Evolutionary conservation across 306 rosid genomes (phyloP), one percentile per base, ranked within the genome.

Genomic region (Pyrus bretschneideri): DNA sequence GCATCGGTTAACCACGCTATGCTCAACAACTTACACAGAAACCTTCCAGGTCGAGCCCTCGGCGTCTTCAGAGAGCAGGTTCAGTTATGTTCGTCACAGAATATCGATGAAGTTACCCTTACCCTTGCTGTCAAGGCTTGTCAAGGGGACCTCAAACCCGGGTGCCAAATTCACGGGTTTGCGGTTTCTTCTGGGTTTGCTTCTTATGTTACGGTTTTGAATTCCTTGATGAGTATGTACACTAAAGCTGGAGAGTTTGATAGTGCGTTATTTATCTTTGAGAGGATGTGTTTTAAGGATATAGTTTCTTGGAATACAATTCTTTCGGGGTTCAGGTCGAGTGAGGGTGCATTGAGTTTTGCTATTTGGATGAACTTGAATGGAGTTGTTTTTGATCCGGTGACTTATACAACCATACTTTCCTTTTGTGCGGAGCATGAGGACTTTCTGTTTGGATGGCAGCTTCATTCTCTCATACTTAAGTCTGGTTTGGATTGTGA

Each of bases 211-310:
- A 63, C 86, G 0, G 97, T 91, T 62, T 87, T 88, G 0, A 93
- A 93, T 78, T 91, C 97, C 1, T 80, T 91, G 71, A 93, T 93
- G 96, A 93, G 85, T 79, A 83, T 93, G 98, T 93, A 93, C 76
- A 83, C 82, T 54, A 88, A 85, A 76, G 83, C 91, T 51, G 89
- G 92, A 72, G 78, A 79, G 11, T 80, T 89, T 9, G 79, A 76
- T 11, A 71, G 46, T 44, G 88, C 93, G 55, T 73, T 88, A 79
- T 11, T 71, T 79, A 76, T 93, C 38, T 93, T 91, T 57, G 84
- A 86, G 79, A 83, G 65, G 77, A 73, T 93, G 86, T 79, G 73
- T 70, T 38, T 64, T 79, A 89, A 85, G 60, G 92, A 90, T 71
- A 74, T 86, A 27, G 93, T 93, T 78, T 89, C 98, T 78, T 93